phyloP scores from a whole-genome alignment of 768 basidiomycete genomes.

The Tricholoma sp. region DNA sequence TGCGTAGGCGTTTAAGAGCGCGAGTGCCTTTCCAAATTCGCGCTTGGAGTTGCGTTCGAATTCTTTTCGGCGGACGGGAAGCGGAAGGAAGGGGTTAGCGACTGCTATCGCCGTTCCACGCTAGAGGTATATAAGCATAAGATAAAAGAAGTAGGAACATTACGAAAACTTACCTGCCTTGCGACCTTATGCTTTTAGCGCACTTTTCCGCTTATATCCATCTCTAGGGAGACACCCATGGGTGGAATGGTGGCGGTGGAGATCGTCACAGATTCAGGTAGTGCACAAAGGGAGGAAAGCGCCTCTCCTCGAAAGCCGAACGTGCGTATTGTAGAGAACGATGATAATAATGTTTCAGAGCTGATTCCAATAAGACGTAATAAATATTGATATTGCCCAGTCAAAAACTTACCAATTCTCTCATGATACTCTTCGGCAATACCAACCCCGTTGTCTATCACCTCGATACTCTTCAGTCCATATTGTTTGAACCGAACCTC shows the following conservation, averaged over 20 bases:
- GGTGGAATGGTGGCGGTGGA: constrained; percentile 76
- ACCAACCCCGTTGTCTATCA: constrained; percentile 89
- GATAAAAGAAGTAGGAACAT: neutral
- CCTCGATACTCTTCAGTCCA: constrained; percentile 78
- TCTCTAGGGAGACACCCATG: constrained; percentile 72
- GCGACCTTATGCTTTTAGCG: constrained; percentile 60
- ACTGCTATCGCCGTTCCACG: constrained; percentile 82
- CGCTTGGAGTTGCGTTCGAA: constrained; percentile 84
- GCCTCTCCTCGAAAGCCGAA: constrained; percentile 98
- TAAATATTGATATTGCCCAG: neutral
- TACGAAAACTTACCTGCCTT: constrained; percentile 76
- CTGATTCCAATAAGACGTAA: constrained; percentile 38
- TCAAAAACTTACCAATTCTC: constrained; percentile 55
- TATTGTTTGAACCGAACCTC: constrained; percentile 90
- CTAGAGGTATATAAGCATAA: constrained; percentile 34
- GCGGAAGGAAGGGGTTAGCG: constrained; percentile 65
- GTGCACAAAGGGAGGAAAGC: constrained; percentile 85
- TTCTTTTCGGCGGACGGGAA: constrained; percentile 91
- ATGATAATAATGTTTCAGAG: constrained; percentile 80
- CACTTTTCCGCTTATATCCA: constrained; percentile 62
- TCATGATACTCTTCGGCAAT: constrained; percentile 75
- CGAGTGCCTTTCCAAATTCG: constrained; percentile 83
- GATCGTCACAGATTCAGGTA: constrained; percentile 65
- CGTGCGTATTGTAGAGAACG: constrained; percentile 63
- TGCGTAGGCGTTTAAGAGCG: constrained; percentile 82